Evolutionary conservation across 176 grass and related monocot genomes (phyloP), one percentile per base, ranked within the genome.

Genomic region (Pontederia paniculata): DNA sequence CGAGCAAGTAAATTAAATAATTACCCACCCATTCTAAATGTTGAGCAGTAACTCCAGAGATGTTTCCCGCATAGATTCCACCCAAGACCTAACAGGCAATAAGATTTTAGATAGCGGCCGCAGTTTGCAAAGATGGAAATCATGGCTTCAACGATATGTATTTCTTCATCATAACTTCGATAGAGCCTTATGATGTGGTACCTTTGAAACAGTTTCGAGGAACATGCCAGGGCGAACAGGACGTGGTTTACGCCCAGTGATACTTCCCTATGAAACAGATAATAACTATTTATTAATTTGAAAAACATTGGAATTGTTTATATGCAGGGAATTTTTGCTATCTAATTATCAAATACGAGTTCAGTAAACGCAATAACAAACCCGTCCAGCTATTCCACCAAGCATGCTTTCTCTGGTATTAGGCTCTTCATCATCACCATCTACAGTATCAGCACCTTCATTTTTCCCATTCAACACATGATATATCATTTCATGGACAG

Each of bases 11-110:
- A 12, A 71, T 22, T 23, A 67, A 48, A 0, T 45, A 13, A 21
- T 62, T 46, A 96, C 91, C 91, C 91, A 96, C 91, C 91, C 91
- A 97, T 87, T 97, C 86, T 55, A 97, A 52, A 74, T 97, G 91
- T 58, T 97, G 91, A 49, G 82, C 91, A 55, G 91, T 90, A 67
- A 97, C 85, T 17, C 91, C 91, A 46, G 82, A 89, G 56, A 70
- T 72, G 25, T 87, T 89, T 49, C 61, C 84, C 49, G 80, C 65
- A 65, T 90, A 89, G 52, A 96, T 68, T 21, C 86, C 91, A 61
- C 91, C 83, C 42, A 97, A 70, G 44, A 97, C 82, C 91, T 97
- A 74, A 41, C 41, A 82, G 28, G 42, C 3, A 45, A 68, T 50
- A 16, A 44, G 71, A 8, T 61, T 62, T 12, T 70, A 70, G 9